A percentile compares a stretch with the other conserved stretches of the same genome.
phyloP scores from a whole-genome alignment of 106 monocot species.

The Dendrobium huoshanense region DNA sequence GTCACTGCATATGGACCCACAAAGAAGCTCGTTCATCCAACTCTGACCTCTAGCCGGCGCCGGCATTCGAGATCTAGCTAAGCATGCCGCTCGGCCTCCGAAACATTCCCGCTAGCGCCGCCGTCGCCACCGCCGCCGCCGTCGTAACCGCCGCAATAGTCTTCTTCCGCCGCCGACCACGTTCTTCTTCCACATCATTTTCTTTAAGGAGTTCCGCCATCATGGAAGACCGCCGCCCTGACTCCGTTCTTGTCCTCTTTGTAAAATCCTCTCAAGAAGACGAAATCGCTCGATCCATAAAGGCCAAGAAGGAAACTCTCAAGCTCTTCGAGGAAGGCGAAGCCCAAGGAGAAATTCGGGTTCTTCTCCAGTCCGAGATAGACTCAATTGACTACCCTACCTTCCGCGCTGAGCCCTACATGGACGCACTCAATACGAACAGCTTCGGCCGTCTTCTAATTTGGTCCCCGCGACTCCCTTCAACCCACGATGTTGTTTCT shows the following conservation, averaged over 20 bases:
- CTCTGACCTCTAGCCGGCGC: no score
- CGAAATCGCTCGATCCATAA: conserved; percentile 23
- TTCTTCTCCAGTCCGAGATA: conserved; percentile 28
- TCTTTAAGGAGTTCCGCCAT: not conserved
- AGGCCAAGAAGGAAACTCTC: conserved; percentile 24
- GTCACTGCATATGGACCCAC: no score
- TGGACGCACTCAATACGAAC: conserved; percentile 32
- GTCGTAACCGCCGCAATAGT: not conserved
- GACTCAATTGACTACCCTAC: conserved; percentile 5
- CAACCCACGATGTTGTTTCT: conserved; percentile 69
- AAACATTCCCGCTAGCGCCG: not conserved
- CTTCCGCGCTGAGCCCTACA: conserved; percentile 26
- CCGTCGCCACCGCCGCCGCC: not conserved
- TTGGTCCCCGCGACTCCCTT: conserved; percentile 61
- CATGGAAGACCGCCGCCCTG: not conserved
- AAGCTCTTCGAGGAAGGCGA: conserved; percentile 21
- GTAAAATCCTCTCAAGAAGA: conserved; percentile 38
- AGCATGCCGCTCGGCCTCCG: not conserved
- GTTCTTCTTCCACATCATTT: not conserved
- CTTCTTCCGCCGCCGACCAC: not conserved
- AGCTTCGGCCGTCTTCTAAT: conserved; percentile 48
- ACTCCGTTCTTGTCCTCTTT: conserved; percentile 24
- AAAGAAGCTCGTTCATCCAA: no score
- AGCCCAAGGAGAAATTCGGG: conserved; percentile 12
- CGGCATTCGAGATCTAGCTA: not conserved